Evolutionary conservation across 306 rosid genomes (phyloP).

Genomic region (peach (Prunus persica)): Prunus_persica_NCBIv2 NC_034012.1:1573001-1573500

Average conservation of each 20-base stretch:
- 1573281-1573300: background rate
- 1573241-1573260: background rate
- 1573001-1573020: conserved; percentile 87
- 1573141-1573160: conserved; percentile 87
- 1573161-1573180: conserved; percentile 89
- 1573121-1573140: conserved; percentile 90
- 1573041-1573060: conserved; percentile 82
- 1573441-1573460: background rate
- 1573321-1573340: background rate
- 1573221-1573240: conserved; percentile 51
- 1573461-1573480: background rate
- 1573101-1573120: conserved; percentile 72
- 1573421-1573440: background rate
- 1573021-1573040: conserved; percentile 94
- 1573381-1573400: background rate
- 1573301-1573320: background rate
- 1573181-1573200: conserved; percentile 96
- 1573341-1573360: background rate
- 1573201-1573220: conserved; percentile 93
- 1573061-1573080: conserved; percentile 88
- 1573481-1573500: background rate
- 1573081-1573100: conserved; percentile 84
- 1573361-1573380: background rate
- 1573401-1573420: background rate
- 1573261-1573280: background rate